phyloP scores from a whole-genome alignment of 2,329 filamentous ascomycete genomes.

The Fusarium secorum region DNA sequence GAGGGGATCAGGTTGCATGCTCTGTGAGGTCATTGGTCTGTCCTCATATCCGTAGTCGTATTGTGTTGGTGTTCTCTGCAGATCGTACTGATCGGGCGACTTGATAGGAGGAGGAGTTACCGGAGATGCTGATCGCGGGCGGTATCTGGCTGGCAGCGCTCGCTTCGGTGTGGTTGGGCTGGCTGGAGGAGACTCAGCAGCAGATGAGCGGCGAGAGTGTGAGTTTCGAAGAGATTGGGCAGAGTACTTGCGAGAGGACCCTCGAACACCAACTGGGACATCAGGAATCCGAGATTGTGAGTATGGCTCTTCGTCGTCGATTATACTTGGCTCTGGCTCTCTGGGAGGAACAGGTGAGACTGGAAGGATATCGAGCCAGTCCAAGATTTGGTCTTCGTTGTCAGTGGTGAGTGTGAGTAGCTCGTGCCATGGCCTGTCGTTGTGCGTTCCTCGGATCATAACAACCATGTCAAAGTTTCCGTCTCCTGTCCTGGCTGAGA shows the following conservation, averaged over 20 bases:
- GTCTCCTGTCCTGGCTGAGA: slow-evolving; percentile 84
- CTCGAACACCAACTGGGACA: slow-evolving; percentile 46
- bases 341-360: slow-evolving; percentile 58
- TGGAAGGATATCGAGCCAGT: slow-evolving; percentile 86
- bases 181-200: slow-evolving; percentile 35
- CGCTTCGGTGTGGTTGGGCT: slow-evolving; percentile 47
- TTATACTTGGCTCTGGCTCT: slow-evolving; percentile 47
- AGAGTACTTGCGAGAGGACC: slow-evolving; percentile 37
- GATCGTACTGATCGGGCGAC: slow-evolving; percentile 35
- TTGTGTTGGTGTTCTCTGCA: slow-evolving; percentile 51
- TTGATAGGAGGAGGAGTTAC: slow-evolving; percentile 37
- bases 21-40: slow-evolving; percentile 46
- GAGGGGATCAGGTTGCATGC: slow-evolving; percentile 49
- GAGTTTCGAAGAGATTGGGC: slow-evolving; percentile 39
- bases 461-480: slow-evolving; percentile 75
- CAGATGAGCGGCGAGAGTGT: slow-evolving; percentile 28
- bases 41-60: slow-evolving; percentile 42
- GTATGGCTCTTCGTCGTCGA: slow-evolving; percentile 42
- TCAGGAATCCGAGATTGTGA: slow-evolving; percentile 34
- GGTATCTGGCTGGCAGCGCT: slow-evolving; percentile 39
- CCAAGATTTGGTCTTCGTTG: slow-evolving; percentile 77
- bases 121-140: slow-evolving; percentile 34
- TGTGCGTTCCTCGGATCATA: slow-evolving; percentile 80
- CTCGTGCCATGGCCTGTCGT: slow-evolving; percentile 80
- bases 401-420: slow-evolving; percentile 79